A percentile compares a stretch with the other conserved stretches of the same genome.
Conservation (phyloP, 805 yeast species). For the Pachysolen tannophilus region DNA sequence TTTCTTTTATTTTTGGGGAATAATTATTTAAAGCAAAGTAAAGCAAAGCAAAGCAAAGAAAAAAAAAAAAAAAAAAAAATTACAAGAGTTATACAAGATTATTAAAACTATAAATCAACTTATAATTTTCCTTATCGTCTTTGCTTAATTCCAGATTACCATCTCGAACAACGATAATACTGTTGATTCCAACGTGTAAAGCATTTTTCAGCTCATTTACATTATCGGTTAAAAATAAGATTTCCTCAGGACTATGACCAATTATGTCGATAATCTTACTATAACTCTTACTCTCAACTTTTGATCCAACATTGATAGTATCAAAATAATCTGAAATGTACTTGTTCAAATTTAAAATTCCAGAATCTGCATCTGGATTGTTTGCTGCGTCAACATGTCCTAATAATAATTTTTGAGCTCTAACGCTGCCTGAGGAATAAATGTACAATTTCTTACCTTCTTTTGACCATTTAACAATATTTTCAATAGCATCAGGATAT, state of each 20-base stretch:
- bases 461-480: constrained; percentile 36
- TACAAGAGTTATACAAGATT: constrained; percentile 13
- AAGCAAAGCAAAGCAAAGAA: no score
- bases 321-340: constrained; percentile 68
- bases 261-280: constrained; percentile 40
- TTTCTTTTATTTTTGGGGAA: no score
- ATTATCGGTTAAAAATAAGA: constrained; percentile 75
- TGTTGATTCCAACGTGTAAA: constrained; percentile 47
- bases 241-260: constrained; percentile 21
- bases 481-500: constrained; percentile 60
- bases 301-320: constrained; percentile 76
- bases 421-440: constrained; percentile 84
- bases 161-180: constrained; percentile 57
- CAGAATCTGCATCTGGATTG: constrained; percentile 8
- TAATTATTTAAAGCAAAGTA: no score
- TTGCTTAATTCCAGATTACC: constrained; percentile 55
- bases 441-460: constrained; percentile 41
- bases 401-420: constrained; percentile 79
- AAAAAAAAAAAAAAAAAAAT: no score
- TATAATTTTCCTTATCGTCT: constrained; percentile 21
- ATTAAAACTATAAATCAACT: constrained; percentile 22
- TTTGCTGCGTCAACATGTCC: constrained; percentile 42
- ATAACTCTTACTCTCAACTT: constrained; percentile 53
- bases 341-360: constrained; percentile 44
- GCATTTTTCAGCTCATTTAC: constrained; percentile 76